Evolutionary conservation across 352 stramenopile genomes (phyloP), one percentile per base, ranked within the genome.

Genomic region (Phytophthora hibernalis): DNA sequence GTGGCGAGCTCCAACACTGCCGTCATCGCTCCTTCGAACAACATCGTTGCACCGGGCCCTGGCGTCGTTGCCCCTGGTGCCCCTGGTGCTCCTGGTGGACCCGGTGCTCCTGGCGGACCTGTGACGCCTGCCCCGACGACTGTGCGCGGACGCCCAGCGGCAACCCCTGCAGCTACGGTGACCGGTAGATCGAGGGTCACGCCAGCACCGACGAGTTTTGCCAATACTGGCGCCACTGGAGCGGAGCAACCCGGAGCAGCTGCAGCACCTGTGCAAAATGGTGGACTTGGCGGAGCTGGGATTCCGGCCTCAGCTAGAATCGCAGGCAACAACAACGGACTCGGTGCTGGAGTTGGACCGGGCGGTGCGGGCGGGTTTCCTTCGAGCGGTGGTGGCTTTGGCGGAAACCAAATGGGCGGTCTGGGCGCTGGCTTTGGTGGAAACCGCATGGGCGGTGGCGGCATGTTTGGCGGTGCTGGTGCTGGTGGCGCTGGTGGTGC

Each of bases 1-100:
- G 58, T 76, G 11, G 55, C 62, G 3, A 68, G 24, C 48, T 64
- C 64, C 43, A 66, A 66, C 54, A 76, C 26, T 38, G 69, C 49
- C 16, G 69, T 66, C 18, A 57, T 69, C 13, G 57, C 22, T 10
- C 35, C 61, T 11, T 40, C 47, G 9, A 67, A 21, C 6, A 70
- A 61, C 13, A 54, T 61, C 31, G 31, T 37, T 37, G 31, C 31
- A 37, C 31, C 31, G 5, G 31, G 31, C 31, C n/a, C n/a, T n/a
- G n/a, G n/a, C n/a, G n/a, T n/a, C 38, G 38, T 45, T 45, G 38
- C 38, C 1, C n/a, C 38, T 38, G 24, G 31, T 33, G 31, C 4
- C 9, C 13, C 31, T 11, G 50, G 31, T n/a, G 50, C 7, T 20
- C n/a, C 31, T 22, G 43, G 31, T 2, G 50, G 21, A 18, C 44